Evolutionary conservation across 306 rosid genomes (phyloP).

Genomic region (Rosa chinensis): DNA sequence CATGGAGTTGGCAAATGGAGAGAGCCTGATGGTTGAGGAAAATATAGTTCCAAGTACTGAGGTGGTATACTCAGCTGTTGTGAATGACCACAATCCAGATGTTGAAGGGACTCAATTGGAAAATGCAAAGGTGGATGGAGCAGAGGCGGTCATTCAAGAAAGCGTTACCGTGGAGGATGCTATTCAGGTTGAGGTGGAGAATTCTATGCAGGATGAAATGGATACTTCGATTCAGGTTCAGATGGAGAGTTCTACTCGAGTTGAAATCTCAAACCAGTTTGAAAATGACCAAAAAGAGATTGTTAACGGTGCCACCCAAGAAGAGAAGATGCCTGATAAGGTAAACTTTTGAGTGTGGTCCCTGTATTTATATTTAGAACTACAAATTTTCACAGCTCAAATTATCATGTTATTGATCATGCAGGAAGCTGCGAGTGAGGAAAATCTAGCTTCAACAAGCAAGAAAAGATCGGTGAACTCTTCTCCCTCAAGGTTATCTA

Average conservation of each 20-base stretch:
- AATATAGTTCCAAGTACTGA: conserved; percentile 23
- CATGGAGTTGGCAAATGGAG: conserved; percentile 12
- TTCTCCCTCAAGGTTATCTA: conserved; percentile 33
- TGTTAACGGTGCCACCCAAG: conserved; percentile 2
- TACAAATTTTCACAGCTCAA: background rate
- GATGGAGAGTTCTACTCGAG: conserved; percentile 22
- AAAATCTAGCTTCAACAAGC: conserved; percentile 40
- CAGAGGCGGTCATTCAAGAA: conserved; percentile 30
- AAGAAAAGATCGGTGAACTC: conserved; percentile 37
- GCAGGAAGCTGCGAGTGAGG: conserved; percentile 41
- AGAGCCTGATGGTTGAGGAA: conserved; percentile 18
- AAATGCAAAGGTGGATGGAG: conserved; percentile 31
- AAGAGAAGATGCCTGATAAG: conserved; percentile 29
- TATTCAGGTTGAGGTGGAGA: conserved; percentile 25
- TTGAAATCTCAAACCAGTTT: conserved; percentile 29
- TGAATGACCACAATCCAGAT: conserved; percentile 22
- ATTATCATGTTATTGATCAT: conserved; percentile 20
- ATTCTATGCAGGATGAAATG: conserved; percentile 24
- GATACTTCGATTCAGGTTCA: conserved; percentile 22
- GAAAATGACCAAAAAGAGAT: conserved; percentile 32
- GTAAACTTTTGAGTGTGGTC: conserved; percentile 33
- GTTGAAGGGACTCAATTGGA: conserved; percentile 34
- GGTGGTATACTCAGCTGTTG: conserved; percentile 22
- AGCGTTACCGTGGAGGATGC: conserved; percentile 26
- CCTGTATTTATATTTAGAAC: conserved; percentile 12